A percentile compares a stretch with the other conserved stretches of the same genome.
These are phyloP conservation scores for Capsicum baccatum DNA, from an alignment of 257 asterid species.

Conservation along the genomic window DNA sequence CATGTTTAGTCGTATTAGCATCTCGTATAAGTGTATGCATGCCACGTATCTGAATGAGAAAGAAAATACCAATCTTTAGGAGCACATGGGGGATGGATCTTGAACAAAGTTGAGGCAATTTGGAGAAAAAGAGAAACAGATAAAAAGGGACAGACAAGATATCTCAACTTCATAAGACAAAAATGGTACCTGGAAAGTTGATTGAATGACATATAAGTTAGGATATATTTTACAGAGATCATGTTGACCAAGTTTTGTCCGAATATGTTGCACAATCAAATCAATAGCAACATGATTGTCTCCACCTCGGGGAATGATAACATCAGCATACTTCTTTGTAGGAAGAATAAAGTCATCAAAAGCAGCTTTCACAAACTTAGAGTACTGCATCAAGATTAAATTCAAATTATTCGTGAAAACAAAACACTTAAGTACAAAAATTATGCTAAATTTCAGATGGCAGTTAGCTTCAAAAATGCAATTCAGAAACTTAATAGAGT, in stretches of 20 bases:
- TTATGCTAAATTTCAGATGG: background rate
- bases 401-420: slow-evolving; percentile 32
- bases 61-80: slow-evolving; percentile 35
- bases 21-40: slow-evolving; percentile 99
- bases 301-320: slow-evolving; percentile 99
- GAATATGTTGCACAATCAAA: slow-evolving; percentile 97
- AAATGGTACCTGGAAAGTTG: slow-evolving; percentile 89
- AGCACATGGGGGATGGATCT: background rate
- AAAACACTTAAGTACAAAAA: background rate
- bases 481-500: background rate
- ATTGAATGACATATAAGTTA: slow-evolving; percentile 86
- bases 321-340: slow-evolving; percentile 94
- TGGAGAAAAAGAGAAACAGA: background rate
- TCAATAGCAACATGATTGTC: slow-evolving; percentile 99
- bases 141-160: slow-evolving; percentile 7
- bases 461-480: background rate
- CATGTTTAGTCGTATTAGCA: slow-evolving; percentile 89
- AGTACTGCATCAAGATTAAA: slow-evolving; percentile 69
- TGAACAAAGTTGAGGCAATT: slow-evolving; percentile 3
- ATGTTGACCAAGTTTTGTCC: slow-evolving; percentile 98
- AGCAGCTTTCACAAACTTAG: slow-evolving; percentile 98
- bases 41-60: slow-evolving; percentile 84
- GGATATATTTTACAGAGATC: slow-evolving; percentile 99
- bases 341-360: slow-evolving; percentile 99
- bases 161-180: slow-evolving; percentile 20